Evolutionary conservation across 371 early-diverging fungal species (phyloP), one percentile per base, ranked within the genome.

Genomic region (Mucor indicus): DNA sequence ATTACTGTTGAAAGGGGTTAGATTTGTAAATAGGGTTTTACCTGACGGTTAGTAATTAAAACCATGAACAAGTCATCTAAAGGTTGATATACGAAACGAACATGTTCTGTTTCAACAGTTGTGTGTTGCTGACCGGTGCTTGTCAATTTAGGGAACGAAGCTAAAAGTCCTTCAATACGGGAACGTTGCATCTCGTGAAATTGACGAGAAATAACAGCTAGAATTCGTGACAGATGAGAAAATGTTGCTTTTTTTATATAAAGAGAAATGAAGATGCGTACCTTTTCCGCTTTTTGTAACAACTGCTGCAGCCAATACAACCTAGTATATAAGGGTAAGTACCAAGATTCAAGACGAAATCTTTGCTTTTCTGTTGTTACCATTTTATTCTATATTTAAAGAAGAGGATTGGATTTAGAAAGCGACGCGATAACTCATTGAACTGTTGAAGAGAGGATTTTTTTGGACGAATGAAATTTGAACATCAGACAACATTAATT

Each of bases 51-150:
- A 53, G 90, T 95, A 56, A 91, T 87, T 41, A 95, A 78, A 21
- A 94, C 91, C 67, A 90, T 85, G 56, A 87, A 98, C 41, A 96
- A 82, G 10, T 94, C 92, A 44, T 97, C 98, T 45, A 95, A 79
- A 16, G 98, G 97, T 74, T 96, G 90, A 73, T 96, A 98, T 38
- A 97, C 94, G 61, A 93, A 98, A 46, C 98, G 91, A 15, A 98
- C 92, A 41, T 90, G 77, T 31, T 97, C 98, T 1, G 96, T 97
- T 60, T 98, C 97, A 29, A 96, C 87, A 35, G 91, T 95, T 13
- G 98, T 97, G 57, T 96, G 97, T 74, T 98, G 96, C 57, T 92
- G 90, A 15, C 89, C 90, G 4, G 84, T 72, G 42, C 87, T 84
- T 46, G 96, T 90, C 47, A 98, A 78, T 69, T 96, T 96, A 6